A percentile compares a stretch with the other conserved stretches of the same genome.
phyloP scores from a whole-genome alignment of 2,329 filamentous ascomycete species.

The Tolypocladium album region DNA sequence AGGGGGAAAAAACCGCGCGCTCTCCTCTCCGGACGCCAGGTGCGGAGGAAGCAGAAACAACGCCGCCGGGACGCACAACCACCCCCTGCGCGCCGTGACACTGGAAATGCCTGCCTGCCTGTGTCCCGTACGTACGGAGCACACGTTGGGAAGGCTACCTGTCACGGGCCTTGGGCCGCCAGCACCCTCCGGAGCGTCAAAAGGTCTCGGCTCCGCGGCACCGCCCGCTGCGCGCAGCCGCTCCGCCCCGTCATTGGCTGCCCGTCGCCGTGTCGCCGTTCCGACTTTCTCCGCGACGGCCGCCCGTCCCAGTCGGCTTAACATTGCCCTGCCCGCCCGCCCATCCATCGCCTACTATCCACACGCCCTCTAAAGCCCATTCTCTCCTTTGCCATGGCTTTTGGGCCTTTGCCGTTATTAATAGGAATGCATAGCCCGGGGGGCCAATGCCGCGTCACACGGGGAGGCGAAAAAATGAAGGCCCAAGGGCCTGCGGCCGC shows the following conservation, averaged over 20 bases:
- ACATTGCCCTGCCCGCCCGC: neutral
- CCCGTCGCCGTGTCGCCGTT: slow-evolving; percentile 1
- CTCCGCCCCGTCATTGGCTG: slow-evolving; percentile 5
- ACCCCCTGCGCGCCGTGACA: neutral
- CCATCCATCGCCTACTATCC: neutral
- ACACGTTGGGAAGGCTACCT: too few species aligned
- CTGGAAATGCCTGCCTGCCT: too few species aligned
- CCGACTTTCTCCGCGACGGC: slow-evolving; percentile 8
- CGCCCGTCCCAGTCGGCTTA: neutral
- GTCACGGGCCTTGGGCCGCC: neutral
- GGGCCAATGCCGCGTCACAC: neutral
- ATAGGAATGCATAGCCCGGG: neutral
- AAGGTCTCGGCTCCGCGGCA: slow-evolving; percentile 11
- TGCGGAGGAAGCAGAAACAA: neutral
- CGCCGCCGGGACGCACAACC: neutral
- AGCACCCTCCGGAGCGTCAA: neutral
- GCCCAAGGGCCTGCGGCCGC: neutral
- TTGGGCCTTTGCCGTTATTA: neutral
- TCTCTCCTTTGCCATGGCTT: neutral
- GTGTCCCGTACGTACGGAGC: too few species aligned
- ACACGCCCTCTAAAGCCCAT: neutral
- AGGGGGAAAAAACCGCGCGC: too few species aligned
- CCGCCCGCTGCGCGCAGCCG: neutral
- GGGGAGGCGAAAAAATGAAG: neutral
- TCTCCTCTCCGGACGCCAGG: too few species aligned